Conservation (phyloP, 805 yeast genomes). For the Wickerhamiella lipophila region DNA sequence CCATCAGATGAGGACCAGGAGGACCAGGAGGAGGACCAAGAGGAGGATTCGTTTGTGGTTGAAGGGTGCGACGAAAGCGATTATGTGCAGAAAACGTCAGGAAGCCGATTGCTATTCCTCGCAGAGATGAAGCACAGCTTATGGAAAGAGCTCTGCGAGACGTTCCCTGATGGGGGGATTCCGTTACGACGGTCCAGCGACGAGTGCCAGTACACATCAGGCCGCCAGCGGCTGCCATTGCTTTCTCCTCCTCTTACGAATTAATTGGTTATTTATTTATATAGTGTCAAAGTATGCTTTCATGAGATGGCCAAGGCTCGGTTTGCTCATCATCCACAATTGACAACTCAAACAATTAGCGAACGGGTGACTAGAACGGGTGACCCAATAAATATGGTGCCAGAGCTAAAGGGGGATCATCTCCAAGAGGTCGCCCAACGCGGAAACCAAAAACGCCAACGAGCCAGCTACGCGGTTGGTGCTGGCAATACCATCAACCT, state of each 20-base stretch:
- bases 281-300: too few species aligned
- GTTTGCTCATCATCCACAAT: too few species aligned
- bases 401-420: background rate
- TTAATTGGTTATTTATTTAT: too few species aligned
- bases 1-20: background rate
- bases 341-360: too few species aligned
- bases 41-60: background rate
- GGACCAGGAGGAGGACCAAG: background rate
- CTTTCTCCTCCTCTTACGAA: too few species aligned
- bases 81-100: background rate
- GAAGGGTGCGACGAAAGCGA: background rate
- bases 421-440: conserved; percentile 3
- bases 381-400: too few species aligned
- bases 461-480: background rate
- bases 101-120: background rate
- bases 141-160: background rate
- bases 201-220: background rate
- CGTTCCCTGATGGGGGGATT: background rate
- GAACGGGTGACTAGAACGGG: too few species aligned
- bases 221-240: background rate
- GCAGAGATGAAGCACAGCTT: background rate
- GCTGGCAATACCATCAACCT: background rate
- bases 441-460: background rate
- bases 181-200: background rate
- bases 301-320: too few species aligned